A percentile compares a stretch with the other conserved stretches of the same genome.
phyloP scores from a whole-genome alignment of 163 green algal species.

The Scenedesmus sp. region DNA sequence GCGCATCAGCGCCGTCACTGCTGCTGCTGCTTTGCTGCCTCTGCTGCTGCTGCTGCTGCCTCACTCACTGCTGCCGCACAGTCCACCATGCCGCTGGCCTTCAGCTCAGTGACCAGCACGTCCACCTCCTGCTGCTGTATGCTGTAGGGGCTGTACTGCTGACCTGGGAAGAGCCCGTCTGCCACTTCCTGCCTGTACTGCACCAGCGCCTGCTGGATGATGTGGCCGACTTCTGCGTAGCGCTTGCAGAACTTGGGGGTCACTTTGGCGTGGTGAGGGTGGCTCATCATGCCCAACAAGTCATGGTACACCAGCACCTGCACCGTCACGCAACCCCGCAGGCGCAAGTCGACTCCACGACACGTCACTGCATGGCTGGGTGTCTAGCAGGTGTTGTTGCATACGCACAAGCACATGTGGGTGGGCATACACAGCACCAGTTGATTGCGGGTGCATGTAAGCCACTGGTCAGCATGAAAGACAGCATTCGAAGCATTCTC shows the following conservation, averaged over 20 bases:
- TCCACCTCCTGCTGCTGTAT: constrained; percentile 76
- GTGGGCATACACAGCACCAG: no score
- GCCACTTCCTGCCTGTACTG: constrained; percentile 82
- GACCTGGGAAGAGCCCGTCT: constrained; percentile 69
- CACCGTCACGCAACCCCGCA: not conserved
- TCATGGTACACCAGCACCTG: constrained; percentile 99
- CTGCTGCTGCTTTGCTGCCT: not conserved
- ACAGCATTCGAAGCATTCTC: not conserved
- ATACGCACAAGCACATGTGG: no score
- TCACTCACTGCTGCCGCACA: constrained; percentile 65
- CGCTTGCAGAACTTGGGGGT: constrained; percentile 98
- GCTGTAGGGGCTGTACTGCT: constrained; percentile 87
- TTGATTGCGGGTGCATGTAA: no score
- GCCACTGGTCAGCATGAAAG: no score
- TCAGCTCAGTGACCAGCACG: constrained; percentile 63
- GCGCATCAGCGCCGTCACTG: not conserved
- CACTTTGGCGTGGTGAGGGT: constrained; percentile 98
- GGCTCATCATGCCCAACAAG: constrained; percentile 98
- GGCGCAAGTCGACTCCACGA: no score
- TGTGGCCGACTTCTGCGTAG: constrained; percentile 86
- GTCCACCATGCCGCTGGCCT: constrained; percentile 54
- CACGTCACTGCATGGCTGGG: no score
- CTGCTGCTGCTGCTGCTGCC: constrained; percentile 11
- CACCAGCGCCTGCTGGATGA: constrained; percentile 79
- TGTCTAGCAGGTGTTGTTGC: no score